Percentiles rank a stretch among this genome's conserved stretches.
Conservation (phyloP, 495 filamentous ascomycete species). For the Delitschia confertaspora region DNA sequence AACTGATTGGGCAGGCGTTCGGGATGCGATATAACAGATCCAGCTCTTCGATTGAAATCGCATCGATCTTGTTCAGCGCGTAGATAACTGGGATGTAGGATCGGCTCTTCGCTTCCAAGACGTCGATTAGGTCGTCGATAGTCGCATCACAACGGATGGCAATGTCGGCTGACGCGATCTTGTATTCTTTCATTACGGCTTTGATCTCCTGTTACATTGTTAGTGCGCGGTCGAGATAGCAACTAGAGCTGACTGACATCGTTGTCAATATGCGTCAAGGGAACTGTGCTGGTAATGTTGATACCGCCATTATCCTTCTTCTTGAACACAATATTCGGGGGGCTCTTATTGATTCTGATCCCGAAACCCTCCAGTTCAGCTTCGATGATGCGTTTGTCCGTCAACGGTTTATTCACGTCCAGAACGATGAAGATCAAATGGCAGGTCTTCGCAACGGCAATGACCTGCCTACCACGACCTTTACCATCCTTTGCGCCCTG, state of each 20-base stretch:
- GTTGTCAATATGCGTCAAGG: slow-evolving; percentile 82
- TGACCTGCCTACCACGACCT: slow-evolving; percentile 95
- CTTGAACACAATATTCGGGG: slow-evolving; percentile 94
- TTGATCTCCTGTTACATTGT: slow-evolving; percentile 63
- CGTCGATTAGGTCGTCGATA: slow-evolving; percentile 85
- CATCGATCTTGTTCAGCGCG: slow-evolving; percentile 97
- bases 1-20: slow-evolving; percentile 91
- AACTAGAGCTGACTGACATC: slow-evolving; percentile 48
- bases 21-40: slow-evolving; percentile 94
- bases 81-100: slow-evolving; percentile 97
- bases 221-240: not conserved
- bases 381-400: slow-evolving; percentile 95
- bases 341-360: slow-evolving; percentile 93
- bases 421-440: slow-evolving; percentile 98
- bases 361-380: slow-evolving; percentile 95
- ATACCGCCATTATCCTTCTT: slow-evolving; percentile 99
- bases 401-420: slow-evolving; percentile 96
- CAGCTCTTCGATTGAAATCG: slow-evolving; percentile 93
- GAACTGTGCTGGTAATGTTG: slow-evolving; percentile 85
- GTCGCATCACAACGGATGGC: slow-evolving; percentile 95
- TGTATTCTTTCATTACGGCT: slow-evolving; percentile 95
- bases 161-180: slow-evolving; percentile 93
- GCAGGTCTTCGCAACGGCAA: slow-evolving; percentile 97
- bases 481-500: slow-evolving; percentile 98
- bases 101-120: slow-evolving; percentile 89